Evolutionary conservation across 2,329 filamentous ascomycete genomes (phyloP), one percentile per base, ranked within the genome.

Genomic region (Magnaporthiopsis incrustans): DNA sequence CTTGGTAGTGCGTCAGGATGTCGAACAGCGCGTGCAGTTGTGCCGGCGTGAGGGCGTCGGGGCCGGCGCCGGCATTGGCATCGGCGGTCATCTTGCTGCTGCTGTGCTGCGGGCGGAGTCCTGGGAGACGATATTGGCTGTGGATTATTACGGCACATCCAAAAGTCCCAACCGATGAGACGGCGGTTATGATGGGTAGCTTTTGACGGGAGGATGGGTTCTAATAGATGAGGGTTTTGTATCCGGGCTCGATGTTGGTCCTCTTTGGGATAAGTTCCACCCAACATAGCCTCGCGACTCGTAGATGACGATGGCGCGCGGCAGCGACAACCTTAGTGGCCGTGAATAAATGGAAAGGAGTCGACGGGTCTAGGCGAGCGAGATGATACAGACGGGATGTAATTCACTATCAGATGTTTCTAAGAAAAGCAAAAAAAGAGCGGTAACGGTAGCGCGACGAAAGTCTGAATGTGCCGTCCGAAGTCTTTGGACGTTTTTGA

Each of bases 1-100:
- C 84, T 73, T 86, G 79, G 67, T 82, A 71, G 69, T 87, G 85
- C 38, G 82, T 82, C 64, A 87, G 79, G 62, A 87, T 85, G 69
- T 87, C 82, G 67, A 87, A 81, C 22, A 87, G 78, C 18, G 84
- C 83, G 61, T 77, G 76, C 10, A 80, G 74, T 68, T 86, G 84
- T 25, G 70, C 63, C 11, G 74, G 64, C 10, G 71, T 74, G 11
- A 68, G 64, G 10, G 57, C 60, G 27, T 35, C 64, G 26, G 57
- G 4, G 35, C 14, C 35, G 35, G 35, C 35, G 35, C 2, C 11
- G 35, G 35, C 35, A 38, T 15, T 12, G 10, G 14, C 11, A 3
- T 15, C 35, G 35, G 5, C 35, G 2, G 27, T 25, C 44, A 53
- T 53, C 10, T 53, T 53, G 44, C 15, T 44, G 38, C 18, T 8